Base-by-base conservation (phyloP, 345 rosid genomes). In the Citrus australasica region DNA sequence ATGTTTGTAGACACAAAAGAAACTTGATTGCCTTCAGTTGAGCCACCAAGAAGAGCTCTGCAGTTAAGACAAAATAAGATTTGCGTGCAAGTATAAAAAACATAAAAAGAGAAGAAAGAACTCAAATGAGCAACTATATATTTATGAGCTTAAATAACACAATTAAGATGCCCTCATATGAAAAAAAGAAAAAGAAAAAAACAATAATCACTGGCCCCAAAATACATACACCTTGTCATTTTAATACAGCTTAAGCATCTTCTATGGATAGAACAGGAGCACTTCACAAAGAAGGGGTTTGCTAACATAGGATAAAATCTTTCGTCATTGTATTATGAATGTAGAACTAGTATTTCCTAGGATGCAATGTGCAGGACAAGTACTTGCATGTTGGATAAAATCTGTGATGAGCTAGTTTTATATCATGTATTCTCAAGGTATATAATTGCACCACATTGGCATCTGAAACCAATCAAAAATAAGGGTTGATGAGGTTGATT, bases 41-140 rank as follows among this genome's bases (percentile, higher is more conserved):
- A 83, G 80, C 97, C 96, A 83, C 98, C 97, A 78, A 95, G 86
- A 84, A 87, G 85, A 81, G 91, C 88, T 79, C 99, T 93, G 94
- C 89, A 89, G 38, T 35, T 42, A 67, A 46, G 71, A 76, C 76
- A 78, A 69, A 59, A 63, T 38, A 32, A 42, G 77, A 27, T 10
- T 40, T 16, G 19, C 32, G 5, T 48, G 46, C 2, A 22, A 19
- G 78, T 28, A 80, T 37, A 67, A 74, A n/a, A 56, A 25, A 27
- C 19, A 25, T 21, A 55, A 5, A 48, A 42, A 27, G 48, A 11
- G 4, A 33, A 33, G 27, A 22, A 59, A 59, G 27, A 78, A 35
- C 33, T 19, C 28, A 38, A 25, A 74, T 74, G 30, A 38, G 22
- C 67, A 35, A 69, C 46, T 56, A 28, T 24, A 60, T 56, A 19